Evolutionary conservation across 768 basidiomycete genomes (phyloP).

Genomic region (Myochromella boudieri): DNA sequence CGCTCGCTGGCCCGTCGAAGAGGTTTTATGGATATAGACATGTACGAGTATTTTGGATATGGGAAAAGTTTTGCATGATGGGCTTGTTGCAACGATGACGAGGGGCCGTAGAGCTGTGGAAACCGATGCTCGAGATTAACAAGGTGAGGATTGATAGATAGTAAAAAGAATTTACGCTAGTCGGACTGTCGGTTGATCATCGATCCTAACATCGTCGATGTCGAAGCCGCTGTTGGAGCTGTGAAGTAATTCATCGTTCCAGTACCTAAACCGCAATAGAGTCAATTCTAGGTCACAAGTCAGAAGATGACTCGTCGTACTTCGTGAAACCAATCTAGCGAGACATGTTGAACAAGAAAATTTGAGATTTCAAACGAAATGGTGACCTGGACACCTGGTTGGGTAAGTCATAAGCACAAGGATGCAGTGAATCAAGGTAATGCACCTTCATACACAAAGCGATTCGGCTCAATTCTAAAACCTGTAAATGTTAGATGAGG

Average conservation of each 20-base stretch:
- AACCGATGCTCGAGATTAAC: constrained; percentile 39
- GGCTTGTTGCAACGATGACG: constrained; percentile 60
- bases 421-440: no score
- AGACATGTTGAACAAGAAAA: no score
- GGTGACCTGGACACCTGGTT: no score
- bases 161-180: constrained; percentile 44
- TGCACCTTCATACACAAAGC: no score
- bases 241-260: constrained; percentile 70
- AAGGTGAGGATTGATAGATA: background rate
- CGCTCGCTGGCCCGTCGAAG: constrained; percentile 9
- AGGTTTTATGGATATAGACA: constrained; percentile 49
- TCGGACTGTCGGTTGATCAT: constrained; percentile 77
- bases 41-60: constrained; percentile 41
- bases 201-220: constrained; percentile 74
- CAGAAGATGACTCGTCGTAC: no score
- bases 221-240: constrained; percentile 52
- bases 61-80: constrained; percentile 54
- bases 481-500: no score
- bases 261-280: constrained; percentile 57
- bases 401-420: no score
- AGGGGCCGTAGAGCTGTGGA: constrained; percentile 62
- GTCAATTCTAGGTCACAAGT: no score
- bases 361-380: no score
- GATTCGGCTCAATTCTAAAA: no score
- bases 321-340: no score